Base-by-base conservation (phyloP, 495 filamentous ascomycete genomes). In the Talaromyces adpressus region DNA sequence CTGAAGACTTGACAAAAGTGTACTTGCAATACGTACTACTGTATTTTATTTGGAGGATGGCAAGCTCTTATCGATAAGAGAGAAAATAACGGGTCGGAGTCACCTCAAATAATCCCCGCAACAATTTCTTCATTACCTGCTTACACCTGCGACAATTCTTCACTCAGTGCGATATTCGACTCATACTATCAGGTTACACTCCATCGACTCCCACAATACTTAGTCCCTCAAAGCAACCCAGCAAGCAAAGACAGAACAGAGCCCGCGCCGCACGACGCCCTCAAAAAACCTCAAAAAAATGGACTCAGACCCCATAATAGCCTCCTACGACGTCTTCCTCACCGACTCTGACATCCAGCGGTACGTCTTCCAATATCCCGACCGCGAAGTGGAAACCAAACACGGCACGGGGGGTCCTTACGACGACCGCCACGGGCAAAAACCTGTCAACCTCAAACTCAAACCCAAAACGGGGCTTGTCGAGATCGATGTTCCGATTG, bases 401-500 rank as follows among this genome's bases (percentile, higher is more conserved):
- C 81, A 84, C 54, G 63, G 64, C 9, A 64, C 72, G 1, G 72
- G 78, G 12, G 73, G 82, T 61, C 80, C 84, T 11, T 91, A 90
- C 74, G 82, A 84, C 39, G 80, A 78, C 20, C 67, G 70, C 1
- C 71, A 78, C 52, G 71, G 77, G 6, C 78, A 83, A 11, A 81
- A 84, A 61, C 90, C 90, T 0, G 65, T 81, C 2, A 77, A 79
- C 9, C 69, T 91, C 36, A 85, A 89, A 32, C 77, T 90, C 66
- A 93, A 93, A 72, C 82, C 83, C 0, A 73, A 81, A 32, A 80
- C 85, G 1, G 89, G 89, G 1, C 78, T 90, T 59, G 75, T 92
- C n/a, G 90, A 93, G 69, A 70, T 92, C 6, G 90, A 93, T 59
- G 79, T 91, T 8, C 86, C 88, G 1, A 77, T 92, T 57, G 81